These are phyloP conservation scores for Paramecium biaurelia DNA, from an alignment of 73 alveolate species.

Conservation along the genomic window DNA sequence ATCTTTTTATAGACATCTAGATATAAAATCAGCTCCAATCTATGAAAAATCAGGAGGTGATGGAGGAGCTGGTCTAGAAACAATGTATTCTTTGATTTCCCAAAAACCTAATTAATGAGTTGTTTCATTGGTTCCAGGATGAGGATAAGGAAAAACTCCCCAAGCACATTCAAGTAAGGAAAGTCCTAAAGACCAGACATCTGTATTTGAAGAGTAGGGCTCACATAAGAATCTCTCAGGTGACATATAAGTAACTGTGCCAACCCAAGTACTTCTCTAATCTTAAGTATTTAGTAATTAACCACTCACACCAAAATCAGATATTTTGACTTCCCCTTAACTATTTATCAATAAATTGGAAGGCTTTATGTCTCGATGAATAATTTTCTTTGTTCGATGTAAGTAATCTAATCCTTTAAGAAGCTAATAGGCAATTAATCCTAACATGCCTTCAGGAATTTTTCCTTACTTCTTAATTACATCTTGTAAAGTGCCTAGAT, in stretches of 20 bases:
- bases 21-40: slow-evolving; percentile 59
- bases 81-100: slow-evolving; percentile 67
- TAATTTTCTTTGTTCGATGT: slow-evolving; percentile 80
- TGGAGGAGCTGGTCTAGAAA: slow-evolving; percentile 61
- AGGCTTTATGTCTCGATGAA: slow-evolving; percentile 93
- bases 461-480: slow-evolving; percentile 78
- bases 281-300: slow-evolving; percentile 67
- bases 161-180: slow-evolving; percentile 92
- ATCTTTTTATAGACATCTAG: slow-evolving; percentile 29
- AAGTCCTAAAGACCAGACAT: slow-evolving; percentile 96
- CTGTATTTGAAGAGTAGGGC: slow-evolving; percentile 89
- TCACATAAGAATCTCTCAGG: slow-evolving; percentile 97
- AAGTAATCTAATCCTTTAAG: slow-evolving; percentile 81
- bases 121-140: slow-evolving; percentile 50
- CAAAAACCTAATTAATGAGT: slow-evolving; percentile 58
- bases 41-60: slow-evolving; percentile 55
- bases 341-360: slow-evolving; percentile 85
- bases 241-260: slow-evolving; percentile 96
- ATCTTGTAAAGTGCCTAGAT: slow-evolving; percentile 88
- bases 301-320: slow-evolving; percentile 96
- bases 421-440: slow-evolving; percentile 84
- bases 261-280: slow-evolving; percentile 73
- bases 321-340: slow-evolving; percentile 84
- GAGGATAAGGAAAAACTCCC: slow-evolving; percentile 92
- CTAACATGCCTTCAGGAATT: slow-evolving; percentile 88